These are phyloP conservation scores for Amaranthus hypochondriacus DNA, from an alignment of 148 eudicot genomes.

Conservation along the genomic window DNA sequence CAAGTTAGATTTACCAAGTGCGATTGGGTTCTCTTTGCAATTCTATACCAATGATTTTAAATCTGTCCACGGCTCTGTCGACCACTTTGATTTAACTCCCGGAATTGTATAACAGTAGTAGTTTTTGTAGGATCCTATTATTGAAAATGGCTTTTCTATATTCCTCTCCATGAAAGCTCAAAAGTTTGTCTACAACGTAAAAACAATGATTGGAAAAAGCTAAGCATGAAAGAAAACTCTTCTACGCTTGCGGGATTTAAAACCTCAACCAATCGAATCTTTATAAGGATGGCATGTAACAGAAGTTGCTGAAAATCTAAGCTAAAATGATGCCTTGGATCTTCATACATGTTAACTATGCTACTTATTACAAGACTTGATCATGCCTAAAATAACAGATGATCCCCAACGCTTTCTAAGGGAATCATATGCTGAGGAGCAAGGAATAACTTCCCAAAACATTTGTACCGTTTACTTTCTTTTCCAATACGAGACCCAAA, in stretches of 20 bases:
- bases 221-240: too few species aligned
- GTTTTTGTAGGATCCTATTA: background rate
- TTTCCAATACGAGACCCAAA: slow-evolving; percentile 60
- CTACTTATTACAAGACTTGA: background rate
- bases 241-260: too few species aligned
- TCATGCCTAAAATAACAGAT: slow-evolving; percentile 28
- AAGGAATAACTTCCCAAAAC: slow-evolving; percentile 48
- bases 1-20: slow-evolving; percentile 23
- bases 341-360: too few species aligned
- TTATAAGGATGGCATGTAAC: too few species aligned
- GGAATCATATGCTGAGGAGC: slow-evolving; percentile 41
- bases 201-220: too few species aligned
- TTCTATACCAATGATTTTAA: slow-evolving; percentile 14
- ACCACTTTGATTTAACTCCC: background rate
- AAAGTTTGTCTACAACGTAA: too few species aligned
- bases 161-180: too few species aligned
- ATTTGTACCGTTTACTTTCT: slow-evolving; percentile 25
- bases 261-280: too few species aligned
- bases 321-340: too few species aligned
- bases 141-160: background rate
- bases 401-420: slow-evolving; percentile 67
- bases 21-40: slow-evolving; percentile 20
- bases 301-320: too few species aligned
- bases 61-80: background rate
- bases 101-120: background rate